Evolutionary conservation across 306 rosid species (phyloP).

Genomic region (Vicia villosa): DNA sequence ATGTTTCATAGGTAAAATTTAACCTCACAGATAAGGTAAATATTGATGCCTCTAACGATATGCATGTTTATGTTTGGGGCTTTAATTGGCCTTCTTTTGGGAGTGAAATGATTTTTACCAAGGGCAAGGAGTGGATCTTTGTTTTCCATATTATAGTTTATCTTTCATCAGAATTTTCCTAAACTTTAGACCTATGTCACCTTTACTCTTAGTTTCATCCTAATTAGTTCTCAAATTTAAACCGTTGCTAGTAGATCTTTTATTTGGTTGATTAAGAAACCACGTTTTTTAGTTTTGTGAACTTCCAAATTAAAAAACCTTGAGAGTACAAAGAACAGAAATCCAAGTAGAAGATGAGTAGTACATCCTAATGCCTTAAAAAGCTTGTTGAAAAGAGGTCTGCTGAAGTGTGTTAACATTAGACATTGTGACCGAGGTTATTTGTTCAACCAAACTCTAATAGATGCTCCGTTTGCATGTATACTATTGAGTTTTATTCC

Average conservation of each 20-base stretch:
- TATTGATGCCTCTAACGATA: not conserved
- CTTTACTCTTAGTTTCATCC: not conserved
- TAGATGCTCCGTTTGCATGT: not conserved
- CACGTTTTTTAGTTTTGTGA: no score
- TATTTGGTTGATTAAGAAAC: no score
- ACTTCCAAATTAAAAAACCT: no score
- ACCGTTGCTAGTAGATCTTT: not conserved
- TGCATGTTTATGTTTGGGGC: not conserved
- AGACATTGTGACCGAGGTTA: not conserved
- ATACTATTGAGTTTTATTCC: not conserved
- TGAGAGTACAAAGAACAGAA: not conserved
- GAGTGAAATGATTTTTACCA: not conserved
- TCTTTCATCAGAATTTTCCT: not conserved
- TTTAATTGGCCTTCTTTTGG: slow-evolving; percentile 16
- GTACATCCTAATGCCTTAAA: not conserved
- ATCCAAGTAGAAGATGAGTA: not conserved
- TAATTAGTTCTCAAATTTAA: not conserved
- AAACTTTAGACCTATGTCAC: not conserved
- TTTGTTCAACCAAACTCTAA: not conserved
- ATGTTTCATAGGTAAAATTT: not conserved
- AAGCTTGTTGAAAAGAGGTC: not conserved
- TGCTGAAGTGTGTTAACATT: not conserved
- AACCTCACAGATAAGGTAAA: not conserved
- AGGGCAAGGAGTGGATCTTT: not conserved
- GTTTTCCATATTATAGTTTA: not conserved